These are phyloP conservation scores for Lyophyllum atratum DNA, from an alignment of 768 basidiomycete species.

Conservation along the genomic window DNA sequence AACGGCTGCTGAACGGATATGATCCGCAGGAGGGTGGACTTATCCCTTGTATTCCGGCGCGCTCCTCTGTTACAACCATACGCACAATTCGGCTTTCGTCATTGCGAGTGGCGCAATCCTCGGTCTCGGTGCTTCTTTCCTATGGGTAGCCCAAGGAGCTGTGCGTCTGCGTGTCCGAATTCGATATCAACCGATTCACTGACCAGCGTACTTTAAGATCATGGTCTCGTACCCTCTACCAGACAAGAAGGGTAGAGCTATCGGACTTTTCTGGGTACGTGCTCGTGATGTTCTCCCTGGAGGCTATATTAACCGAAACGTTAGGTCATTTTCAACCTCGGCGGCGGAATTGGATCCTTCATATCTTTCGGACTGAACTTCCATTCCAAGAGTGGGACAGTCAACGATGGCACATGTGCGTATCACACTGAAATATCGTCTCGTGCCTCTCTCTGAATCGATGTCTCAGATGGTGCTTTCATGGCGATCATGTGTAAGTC, in stretches of 20 bases:
- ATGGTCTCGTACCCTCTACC: constrained; percentile 31
- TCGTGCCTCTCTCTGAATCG: background rate
- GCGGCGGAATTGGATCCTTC: constrained; percentile 31
- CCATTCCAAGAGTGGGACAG: constrained; percentile 27
- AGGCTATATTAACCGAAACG: background rate
- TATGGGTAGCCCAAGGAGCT: constrained; percentile 31
- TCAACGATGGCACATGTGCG: constrained; percentile 31
- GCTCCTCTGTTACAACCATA: constrained; percentile 29
- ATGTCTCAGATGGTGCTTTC: constrained; percentile 25
- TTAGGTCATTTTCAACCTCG: constrained; percentile 31
- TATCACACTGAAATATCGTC: background rate
- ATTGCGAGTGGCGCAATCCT: constrained; percentile 29
- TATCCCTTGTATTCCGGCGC: constrained; percentile 30
- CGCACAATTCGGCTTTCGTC: constrained; percentile 27
- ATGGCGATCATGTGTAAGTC: constrained; percentile 30
- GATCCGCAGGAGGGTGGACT: constrained; percentile 24
- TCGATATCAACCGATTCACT: background rate
- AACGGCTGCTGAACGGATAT: background rate
- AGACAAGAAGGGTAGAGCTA: constrained; percentile 28
- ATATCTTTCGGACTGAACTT: constrained; percentile 30
- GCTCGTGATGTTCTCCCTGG: background rate
- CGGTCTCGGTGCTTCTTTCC: constrained; percentile 29
- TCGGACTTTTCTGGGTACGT: constrained; percentile 27
- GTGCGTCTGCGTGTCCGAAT: constrained; percentile 8
- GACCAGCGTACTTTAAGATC: constrained; percentile 14